A percentile compares a stretch with the other conserved stretches of the same genome.
Conservation (phyloP, 2,329 filamentous ascomycete genomes). For the Neonectria hederae region DNA sequence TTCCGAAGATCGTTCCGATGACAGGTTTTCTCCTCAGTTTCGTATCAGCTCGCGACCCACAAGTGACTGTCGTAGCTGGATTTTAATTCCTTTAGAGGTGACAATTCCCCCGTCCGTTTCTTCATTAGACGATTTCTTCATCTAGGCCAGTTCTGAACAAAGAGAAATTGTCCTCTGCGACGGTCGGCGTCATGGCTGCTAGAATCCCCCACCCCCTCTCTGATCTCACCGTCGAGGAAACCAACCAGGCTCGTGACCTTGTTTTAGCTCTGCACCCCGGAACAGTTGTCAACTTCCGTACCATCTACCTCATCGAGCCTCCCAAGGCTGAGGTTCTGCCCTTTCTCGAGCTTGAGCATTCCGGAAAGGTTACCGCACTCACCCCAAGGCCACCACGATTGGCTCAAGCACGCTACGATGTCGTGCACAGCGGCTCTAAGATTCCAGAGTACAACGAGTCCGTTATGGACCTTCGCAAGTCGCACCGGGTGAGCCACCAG, state of each 20-base stretch:
- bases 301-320: slow-evolving; percentile 61
- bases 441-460: slow-evolving; percentile 47
- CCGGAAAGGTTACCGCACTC: slow-evolving; percentile 42
- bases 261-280: slow-evolving; percentile 44
- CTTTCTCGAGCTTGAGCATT: slow-evolving; percentile 58
- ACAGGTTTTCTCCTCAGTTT: background rate
- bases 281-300: slow-evolving; percentile 55
- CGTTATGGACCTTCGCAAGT: slow-evolving; percentile 45
- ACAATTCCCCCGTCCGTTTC: slow-evolving; percentile 4
- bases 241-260: slow-evolving; percentile 47
- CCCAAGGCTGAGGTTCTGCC: slow-evolving; percentile 56
- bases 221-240: slow-evolving; percentile 42
- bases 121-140: slow-evolving; percentile 3
- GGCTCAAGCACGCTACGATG: slow-evolving; percentile 54
- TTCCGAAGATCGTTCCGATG: slow-evolving; percentile 16
- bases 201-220: slow-evolving; percentile 46
- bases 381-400: slow-evolving; percentile 46
- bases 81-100: slow-evolving; percentile 14
- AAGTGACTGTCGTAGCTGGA: background rate
- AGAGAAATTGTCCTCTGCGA: background rate
- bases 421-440: slow-evolving; percentile 41
- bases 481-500: slow-evolving; percentile 38
- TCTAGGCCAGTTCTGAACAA: background rate
- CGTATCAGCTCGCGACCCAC: slow-evolving; percentile 4
- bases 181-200: slow-evolving; percentile 15